A percentile compares a stretch with the other conserved stretches of the same genome.
phyloP scores from a whole-genome alignment of 768 basidiomycete species.

The Rhodotorula sphaerocarpa region DNA sequence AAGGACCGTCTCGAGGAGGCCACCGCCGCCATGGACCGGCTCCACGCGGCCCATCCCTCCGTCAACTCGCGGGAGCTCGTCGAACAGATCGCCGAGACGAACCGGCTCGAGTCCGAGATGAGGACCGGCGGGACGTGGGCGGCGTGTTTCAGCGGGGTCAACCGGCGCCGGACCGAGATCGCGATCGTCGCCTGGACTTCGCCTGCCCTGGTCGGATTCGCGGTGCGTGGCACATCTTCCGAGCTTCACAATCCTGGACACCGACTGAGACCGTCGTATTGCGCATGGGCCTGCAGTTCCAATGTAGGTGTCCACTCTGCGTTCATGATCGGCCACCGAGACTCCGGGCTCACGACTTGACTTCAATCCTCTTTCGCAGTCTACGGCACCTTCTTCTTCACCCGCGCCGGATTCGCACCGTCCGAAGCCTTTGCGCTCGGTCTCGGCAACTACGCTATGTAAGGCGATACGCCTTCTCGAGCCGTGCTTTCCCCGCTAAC shows the following conservation, averaged over 20 bases:
- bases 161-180: conserved; percentile 1
- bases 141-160: not conserved
- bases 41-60: not conserved
- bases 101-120: not conserved
- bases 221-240: not conserved
- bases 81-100: not conserved
- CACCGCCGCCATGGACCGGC: not conserved
- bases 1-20: not conserved
- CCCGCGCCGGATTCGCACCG: not conserved
- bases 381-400: not conserved
- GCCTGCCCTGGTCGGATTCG: not conserved
- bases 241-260: too few species aligned
- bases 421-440: not conserved
- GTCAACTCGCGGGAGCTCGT: not conserved
- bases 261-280: too few species aligned
- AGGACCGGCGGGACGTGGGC: not conserved
- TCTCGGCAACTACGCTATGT: not conserved
- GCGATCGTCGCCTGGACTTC: not conserved
- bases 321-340: not conserved
- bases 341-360: too few species aligned
- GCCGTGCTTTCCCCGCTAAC: not conserved
- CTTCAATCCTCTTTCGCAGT: not conserved
- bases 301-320: not conserved
- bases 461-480: not conserved
- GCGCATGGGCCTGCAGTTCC: not conserved